Percentiles rank a stretch among this genome's conserved stretches.
phyloP scores from a whole-genome alignment of 306 rosid species.

The Pterocarpus santalinus region DNA sequence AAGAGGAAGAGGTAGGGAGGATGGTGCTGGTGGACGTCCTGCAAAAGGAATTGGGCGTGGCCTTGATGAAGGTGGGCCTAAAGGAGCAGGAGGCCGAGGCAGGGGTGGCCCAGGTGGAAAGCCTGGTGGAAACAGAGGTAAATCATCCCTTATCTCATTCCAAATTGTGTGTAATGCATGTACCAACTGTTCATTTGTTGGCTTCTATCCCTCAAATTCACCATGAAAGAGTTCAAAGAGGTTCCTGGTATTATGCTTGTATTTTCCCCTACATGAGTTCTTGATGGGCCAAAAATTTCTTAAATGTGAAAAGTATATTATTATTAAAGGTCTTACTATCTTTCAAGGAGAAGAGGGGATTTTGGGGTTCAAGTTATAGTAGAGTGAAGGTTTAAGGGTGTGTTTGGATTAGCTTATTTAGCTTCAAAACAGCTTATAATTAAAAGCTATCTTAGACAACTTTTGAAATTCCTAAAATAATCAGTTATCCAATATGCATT shows the following conservation, averaged over 20 bases:
- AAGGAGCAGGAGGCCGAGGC: conserved; percentile 94
- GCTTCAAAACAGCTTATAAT: no score
- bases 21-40: conserved; percentile 83
- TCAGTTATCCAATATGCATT: no score
- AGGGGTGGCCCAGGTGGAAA: conserved; percentile 86
- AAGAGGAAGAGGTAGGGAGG: conserved; percentile 96
- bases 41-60: conserved; percentile 94
- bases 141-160: conserved; percentile 35
- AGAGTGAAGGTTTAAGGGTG: background rate
- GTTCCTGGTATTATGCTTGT: background rate
- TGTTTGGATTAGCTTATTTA: no score
- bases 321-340: conserved; percentile 1
- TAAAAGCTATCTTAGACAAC: no score
- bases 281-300: conserved; percentile 5
- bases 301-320: conserved; percentile 1
- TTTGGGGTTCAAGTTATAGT: conserved; percentile 4
- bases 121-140: conserved; percentile 88
- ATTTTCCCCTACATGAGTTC: conserved; percentile 17
- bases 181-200: background rate
- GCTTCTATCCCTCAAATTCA: conserved; percentile 5
- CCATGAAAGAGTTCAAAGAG: background rate
- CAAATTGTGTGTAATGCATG: conserved; percentile 18
- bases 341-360: background rate
- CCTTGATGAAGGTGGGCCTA: conserved; percentile 81
- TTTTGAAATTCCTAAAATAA: no score